These are phyloP conservation scores for Didymella segeticola DNA, from an alignment of 2,329 filamentous ascomycete genomes.

Conservation along the genomic window DNA sequence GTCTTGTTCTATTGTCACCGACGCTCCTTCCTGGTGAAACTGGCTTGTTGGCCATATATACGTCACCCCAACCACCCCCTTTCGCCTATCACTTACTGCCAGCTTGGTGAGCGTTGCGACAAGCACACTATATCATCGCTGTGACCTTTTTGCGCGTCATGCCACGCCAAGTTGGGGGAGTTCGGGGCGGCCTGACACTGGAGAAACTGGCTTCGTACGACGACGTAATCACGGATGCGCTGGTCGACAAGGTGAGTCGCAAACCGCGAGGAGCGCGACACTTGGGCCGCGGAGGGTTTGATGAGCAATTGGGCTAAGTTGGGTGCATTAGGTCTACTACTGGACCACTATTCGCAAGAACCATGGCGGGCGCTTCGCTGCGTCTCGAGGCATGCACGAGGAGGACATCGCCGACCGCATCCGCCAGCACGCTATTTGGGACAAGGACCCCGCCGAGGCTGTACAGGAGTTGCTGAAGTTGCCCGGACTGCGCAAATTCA, in stretches of 20 bases:
- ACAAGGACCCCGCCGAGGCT: constrained; percentile 73
- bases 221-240: constrained; percentile 91
- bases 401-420: constrained; percentile 67
- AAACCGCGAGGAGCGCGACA: constrained; percentile 5
- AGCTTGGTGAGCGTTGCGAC: constrained; percentile 4
- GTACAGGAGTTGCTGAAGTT: constrained; percentile 76
- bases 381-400: constrained; percentile 78
- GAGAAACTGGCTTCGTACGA: constrained; percentile 91
- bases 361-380: constrained; percentile 79
- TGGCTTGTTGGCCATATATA: constrained; percentile 27
- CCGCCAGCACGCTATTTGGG: constrained; percentile 72
- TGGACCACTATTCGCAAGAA: constrained; percentile 98
- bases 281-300: constrained; percentile 15
- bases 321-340: constrained; percentile 76
- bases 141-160: constrained; percentile 37
- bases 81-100: constrained; percentile 7
- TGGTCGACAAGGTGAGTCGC: constrained; percentile 85
- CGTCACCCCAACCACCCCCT: constrained; percentile 44
- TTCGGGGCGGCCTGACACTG: constrained; percentile 80
- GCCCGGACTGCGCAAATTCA: constrained; percentile 75
- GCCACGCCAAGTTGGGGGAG: constrained; percentile 56
- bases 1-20: constrained; percentile 17
- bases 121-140: not conserved
- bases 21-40: constrained; percentile 26
- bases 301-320: constrained; percentile 22